Base-by-base conservation (phyloP, 2,329 filamentous ascomycete genomes). In the Alternaria consortialis region DNA sequence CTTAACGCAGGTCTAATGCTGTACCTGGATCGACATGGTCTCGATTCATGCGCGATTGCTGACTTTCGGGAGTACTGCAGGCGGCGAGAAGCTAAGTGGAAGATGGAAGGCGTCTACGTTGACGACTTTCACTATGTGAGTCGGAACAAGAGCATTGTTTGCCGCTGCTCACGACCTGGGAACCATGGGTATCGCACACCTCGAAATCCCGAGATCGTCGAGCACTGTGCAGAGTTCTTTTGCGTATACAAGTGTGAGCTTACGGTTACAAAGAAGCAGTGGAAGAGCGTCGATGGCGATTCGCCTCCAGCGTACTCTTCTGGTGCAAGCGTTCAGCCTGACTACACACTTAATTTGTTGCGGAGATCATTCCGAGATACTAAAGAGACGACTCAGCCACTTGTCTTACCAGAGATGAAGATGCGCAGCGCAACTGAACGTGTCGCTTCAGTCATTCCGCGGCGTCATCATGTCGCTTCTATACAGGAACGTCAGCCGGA, bases 191-290 rank as follows among this genome's bases (percentile, higher is more conserved):
- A 37, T 15, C 44, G 54, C 12, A n/a, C 7, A 4, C 58, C 66
- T 5, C 55, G 51, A 2, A 62, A 64, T n/a, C 42, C 56, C 2
- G 53, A 64, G 27, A 70, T 68, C 4, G 42, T 64, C 12, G 64
- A 62, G 17, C 60, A 62, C 11, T 70, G 66, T 8, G 62, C 63
- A 4, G 43, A 63, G 11, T 71, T 62, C 52, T 71, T 71, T 8
- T 29, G 48, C 12, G 2, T 27, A 1, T 8, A 63, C 7, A 17
- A 25, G 6, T 47, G 47, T 2, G 39, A 42, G 9, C 57, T 23
- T 1, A 54, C 7, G 5, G 69, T 63, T 34, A 61, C 43, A 1
- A 65, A 56, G 12, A 32, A 58, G 2, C 52, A 71, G 31, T 71
- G 69, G 69, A 60, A 46, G 23, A 11, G 20, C 27, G 11, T 54